These are phyloP conservation scores for Aegilops umbellulata DNA, from an alignment of 176 grass and related monocot genomes.

Conservation along the genomic window DNA sequence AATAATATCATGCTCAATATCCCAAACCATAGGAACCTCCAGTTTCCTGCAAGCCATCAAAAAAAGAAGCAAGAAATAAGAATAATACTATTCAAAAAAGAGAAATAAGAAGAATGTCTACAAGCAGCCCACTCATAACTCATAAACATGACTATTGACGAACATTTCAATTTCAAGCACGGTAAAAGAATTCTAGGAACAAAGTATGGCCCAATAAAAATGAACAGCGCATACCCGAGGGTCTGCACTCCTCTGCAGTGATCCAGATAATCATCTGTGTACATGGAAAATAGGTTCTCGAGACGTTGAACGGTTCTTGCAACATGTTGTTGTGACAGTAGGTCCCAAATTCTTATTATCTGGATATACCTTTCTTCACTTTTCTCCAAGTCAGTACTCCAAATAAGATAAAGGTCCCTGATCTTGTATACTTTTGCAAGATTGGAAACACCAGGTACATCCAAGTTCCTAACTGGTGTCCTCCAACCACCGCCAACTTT, in stretches of 20 bases:
- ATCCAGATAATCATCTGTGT: slow-evolving; percentile 66
- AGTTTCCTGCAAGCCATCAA: slow-evolving; percentile 46
- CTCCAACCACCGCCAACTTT: slow-evolving; percentile 72
- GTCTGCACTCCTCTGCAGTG: slow-evolving; percentile 42
- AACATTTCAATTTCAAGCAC: not conserved
- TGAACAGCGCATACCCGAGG: slow-evolving; percentile 50
- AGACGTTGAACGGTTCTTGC: slow-evolving; percentile 52
- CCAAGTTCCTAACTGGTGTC: slow-evolving; percentile 23
- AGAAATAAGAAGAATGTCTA: not conserved
- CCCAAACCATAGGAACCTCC: slow-evolving; percentile 73
- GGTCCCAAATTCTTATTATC: slow-evolving; percentile 75
- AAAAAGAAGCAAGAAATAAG: not conserved
- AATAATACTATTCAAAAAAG: not conserved
- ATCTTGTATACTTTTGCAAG: slow-evolving; percentile 53
- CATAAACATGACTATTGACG: not conserved
- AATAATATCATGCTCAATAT: slow-evolving; percentile 38
- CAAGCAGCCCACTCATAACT: not conserved
- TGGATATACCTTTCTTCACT: slow-evolving; percentile 55
- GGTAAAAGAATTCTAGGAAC: not conserved
- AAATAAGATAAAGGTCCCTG: slow-evolving; percentile 57
- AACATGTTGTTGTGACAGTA: slow-evolving; percentile 49
- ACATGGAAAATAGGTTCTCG: slow-evolving; percentile 71
- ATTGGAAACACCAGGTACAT: slow-evolving; percentile 30
- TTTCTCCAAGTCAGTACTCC: slow-evolving; percentile 70
- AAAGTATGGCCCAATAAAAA: not conserved